Conservation (phyloP, 257 asterid species). For the Schizonepeta tenuifolia region DNA sequence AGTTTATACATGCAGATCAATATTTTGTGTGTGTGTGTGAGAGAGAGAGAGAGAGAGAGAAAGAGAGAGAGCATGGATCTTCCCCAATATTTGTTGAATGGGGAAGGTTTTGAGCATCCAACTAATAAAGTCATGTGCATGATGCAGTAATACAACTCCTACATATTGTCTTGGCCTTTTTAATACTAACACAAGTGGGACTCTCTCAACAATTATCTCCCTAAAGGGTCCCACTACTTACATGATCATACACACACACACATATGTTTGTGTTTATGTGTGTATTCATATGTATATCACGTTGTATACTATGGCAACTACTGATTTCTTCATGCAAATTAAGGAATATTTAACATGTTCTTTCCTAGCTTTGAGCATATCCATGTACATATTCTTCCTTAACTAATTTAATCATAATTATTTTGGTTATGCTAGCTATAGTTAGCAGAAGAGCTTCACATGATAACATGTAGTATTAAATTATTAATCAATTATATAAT, state of each 20-base stretch:
- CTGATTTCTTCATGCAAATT: background rate
- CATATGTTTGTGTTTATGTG: background rate
- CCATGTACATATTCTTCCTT: background rate
- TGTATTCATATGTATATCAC: background rate
- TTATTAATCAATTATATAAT: too few species aligned
- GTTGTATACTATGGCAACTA: conserved; percentile 1
- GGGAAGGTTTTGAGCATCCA: conserved; percentile 52
- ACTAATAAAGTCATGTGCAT: conserved; percentile 63
- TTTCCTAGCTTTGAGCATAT: background rate
- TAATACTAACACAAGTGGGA: conserved; percentile 34
- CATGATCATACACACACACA: background rate
- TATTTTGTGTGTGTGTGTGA: background rate
- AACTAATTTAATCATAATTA: background rate
- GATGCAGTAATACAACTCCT: conserved; percentile 43
- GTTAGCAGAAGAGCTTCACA: background rate
- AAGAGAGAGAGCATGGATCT: conserved; percentile 57
- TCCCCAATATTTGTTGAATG: conserved; percentile 58
- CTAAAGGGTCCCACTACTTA: conserved; percentile 34
- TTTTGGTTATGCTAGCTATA: background rate
- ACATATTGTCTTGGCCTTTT: conserved; percentile 40
- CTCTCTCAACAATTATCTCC: conserved; percentile 34
- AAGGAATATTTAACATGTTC: background rate
- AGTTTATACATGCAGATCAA: background rate
- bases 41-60: background rate
- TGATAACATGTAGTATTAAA: too few species aligned